Evolutionary conservation across 768 basidiomycete species (phyloP).

Genomic region (Amanita rimosa): DNA sequence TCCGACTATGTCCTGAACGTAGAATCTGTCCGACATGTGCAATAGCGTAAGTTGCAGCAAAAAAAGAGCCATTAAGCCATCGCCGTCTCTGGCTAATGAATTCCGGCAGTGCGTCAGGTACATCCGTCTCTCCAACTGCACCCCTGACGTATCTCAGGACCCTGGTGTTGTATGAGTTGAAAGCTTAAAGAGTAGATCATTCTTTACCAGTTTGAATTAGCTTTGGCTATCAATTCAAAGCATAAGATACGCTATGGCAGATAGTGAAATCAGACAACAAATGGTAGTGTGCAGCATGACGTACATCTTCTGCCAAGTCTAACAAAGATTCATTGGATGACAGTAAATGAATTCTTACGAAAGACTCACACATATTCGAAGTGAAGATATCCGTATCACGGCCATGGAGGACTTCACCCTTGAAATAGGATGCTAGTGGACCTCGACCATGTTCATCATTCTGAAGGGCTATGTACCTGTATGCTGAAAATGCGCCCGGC

Average conservation of each 20-base stretch:
- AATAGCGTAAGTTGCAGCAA: constrained; percentile 88
- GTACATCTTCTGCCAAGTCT: constrained; percentile 87
- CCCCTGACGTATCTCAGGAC: constrained; percentile 94
- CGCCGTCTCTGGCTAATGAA: constrained; percentile 88
- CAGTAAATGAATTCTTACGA: neutral
- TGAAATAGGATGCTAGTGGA: constrained; percentile 93
- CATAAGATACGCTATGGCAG: constrained; percentile 63
- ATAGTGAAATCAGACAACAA: neutral
- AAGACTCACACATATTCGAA: constrained; percentile 82
- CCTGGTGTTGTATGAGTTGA: constrained; percentile 37
- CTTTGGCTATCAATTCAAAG: constrained; percentile 70
- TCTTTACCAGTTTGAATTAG: constrained; percentile 57
- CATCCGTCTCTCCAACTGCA: constrained; percentile 88
- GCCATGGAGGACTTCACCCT: constrained; percentile 82
- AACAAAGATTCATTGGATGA: constrained; percentile 6
- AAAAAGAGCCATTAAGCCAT: constrained; percentile 90
- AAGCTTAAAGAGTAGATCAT: neutral
- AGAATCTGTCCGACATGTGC: constrained; percentile 77
- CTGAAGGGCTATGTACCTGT: constrained; percentile 80
- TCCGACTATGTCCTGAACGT: constrained; percentile 69
- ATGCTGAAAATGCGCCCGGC: constrained; percentile 94
- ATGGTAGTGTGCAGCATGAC: constrained; percentile 11
- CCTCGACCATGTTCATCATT: constrained; percentile 76
- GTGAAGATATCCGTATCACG: constrained; percentile 88
- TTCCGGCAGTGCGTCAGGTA: constrained; percentile 86